Evolutionary conservation across 176 grass and related monocot species (phyloP), one percentile per base, ranked within the genome.

Genomic region (Phoenix dactylifera): DNA sequence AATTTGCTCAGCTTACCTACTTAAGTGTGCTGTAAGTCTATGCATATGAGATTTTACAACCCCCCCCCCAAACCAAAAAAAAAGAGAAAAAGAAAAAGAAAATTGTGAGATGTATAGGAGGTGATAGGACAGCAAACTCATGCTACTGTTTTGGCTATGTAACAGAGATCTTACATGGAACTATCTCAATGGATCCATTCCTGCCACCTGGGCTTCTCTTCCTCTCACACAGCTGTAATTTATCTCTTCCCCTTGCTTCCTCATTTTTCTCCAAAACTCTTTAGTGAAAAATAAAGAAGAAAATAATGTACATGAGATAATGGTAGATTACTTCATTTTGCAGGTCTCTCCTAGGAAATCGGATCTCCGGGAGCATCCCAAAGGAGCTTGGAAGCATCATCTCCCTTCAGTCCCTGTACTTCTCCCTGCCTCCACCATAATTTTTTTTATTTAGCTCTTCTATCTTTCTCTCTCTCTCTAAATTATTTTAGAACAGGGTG

Each of bases 331-430:
- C 4, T 6, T 54, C 24, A 28, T 22, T 55, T 55, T 56, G 25
- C 52, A 68, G 52, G 52, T 68, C 65, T 52, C 7, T 68, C 12
- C n/a, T 68, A 22, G 65, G 65, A 57, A 68, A 68, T 55, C 19
- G 26, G 18, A 14, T 68, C 22, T 39, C 65, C 4, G 65, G 65
- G 7, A 56, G 26, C 20, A 68, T 68, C 55, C 65, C 65, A 19
- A 39, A 39, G 52, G 52, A 68, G 24, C 51, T 68, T 20, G 52
- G 52, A 16, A 16, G 19, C 7, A 68, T 68, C 15, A 56, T 55
- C 52, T 55, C 65, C 26, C 65, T 68, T 16, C 16, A 68, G 55
- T n/a, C 35, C 20, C 15, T 68, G 65, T 68, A 26, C 54, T 4
- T 5, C 32, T 44, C n/a, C 26, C 1, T 19, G 10, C 6, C 9